These are phyloP conservation scores for Mitragyna speciosa DNA, from an alignment of 257 asterid genomes.

Conservation along the genomic window DNA sequence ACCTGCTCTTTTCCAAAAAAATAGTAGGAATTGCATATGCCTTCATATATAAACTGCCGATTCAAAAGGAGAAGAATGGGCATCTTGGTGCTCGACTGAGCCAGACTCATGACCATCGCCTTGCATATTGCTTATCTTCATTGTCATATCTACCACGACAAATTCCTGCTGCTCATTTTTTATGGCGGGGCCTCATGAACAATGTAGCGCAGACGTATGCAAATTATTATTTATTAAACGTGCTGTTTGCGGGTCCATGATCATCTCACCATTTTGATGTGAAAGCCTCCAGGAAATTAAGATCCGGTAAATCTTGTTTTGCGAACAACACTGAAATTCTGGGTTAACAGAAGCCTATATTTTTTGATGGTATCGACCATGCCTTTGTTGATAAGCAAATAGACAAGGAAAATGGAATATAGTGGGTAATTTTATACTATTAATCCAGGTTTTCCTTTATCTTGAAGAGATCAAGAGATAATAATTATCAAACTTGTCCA, in stretches of 20 bases:
- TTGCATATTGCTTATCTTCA: background rate
- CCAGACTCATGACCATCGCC: background rate
- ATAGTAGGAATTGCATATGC: background rate
- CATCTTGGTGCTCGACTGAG: background rate
- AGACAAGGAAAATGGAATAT: background rate
- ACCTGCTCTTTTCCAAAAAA: background rate
- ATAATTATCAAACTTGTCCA: background rate
- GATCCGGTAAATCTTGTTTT: background rate
- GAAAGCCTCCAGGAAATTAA: background rate
- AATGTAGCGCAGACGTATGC: background rate
- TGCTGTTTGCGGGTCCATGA: constrained; percentile 5
- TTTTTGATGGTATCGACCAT: background rate
- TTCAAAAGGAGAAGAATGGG: background rate
- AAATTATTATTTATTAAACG: background rate
- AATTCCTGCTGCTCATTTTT: background rate
- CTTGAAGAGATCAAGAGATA: background rate
- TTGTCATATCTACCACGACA: background rate
- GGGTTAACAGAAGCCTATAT: background rate
- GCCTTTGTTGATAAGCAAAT: background rate
- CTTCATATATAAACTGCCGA: background rate
- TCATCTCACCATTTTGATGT: background rate
- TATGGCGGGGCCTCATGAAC: constrained; percentile 2
- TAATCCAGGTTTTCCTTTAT: background rate
- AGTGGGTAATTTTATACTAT: background rate
- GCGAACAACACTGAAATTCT: background rate